Evolutionary conservation across 2,329 filamentous ascomycete genomes (phyloP), one percentile per base, ranked within the genome.

Genomic region (Trichophyton rubrum): DNA sequence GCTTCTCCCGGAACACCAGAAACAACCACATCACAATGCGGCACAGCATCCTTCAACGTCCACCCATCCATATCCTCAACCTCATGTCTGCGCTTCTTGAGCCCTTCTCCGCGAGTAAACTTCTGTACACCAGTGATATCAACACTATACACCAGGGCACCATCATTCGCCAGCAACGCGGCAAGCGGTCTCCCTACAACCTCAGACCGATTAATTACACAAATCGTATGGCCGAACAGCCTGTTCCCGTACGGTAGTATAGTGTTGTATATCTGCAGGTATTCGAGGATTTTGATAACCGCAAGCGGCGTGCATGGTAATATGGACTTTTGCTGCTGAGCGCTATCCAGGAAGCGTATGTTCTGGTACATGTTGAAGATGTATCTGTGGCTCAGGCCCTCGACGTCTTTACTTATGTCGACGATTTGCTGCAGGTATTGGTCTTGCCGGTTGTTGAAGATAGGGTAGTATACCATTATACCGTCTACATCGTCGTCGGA

Each of bases 301-400:
- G 93, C 93, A 24, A 99, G 82, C 15, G 93, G 93, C 1, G 93
- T 99, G 80, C 93, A 99, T 3, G 93, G 93, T 59, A 99, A 79
- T 66, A 97, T 89, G 56, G 87, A 95, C 79, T 99, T 97, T 73
- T 89, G 88, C 62, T 79, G 80, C 73, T 90, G 88, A 49, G 80
- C 74, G 3, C 87, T 86, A 75, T 99, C 93, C 61, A 99, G 81
- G 78, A 91, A 97, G 66, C 93, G 89, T 68, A 95, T 84, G 78
- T 99, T 99, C 79, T 96, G 89, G 78, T 97, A 99, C 91, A 99
- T 96, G 82, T 99, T 99, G 83, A 92, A 91, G 70, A 97, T 87
- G 77, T 97, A 91, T 71, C 86, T 86, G 75, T 96, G 92, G 68
- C 87, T 90, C 62, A 99, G 84, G 40, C 93, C 93, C 75, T 99